Evolutionary conservation across 139 green algal species (phyloP), one percentile per base, ranked within the genome.

Genomic region (Klebsormidium nitens): DNA sequence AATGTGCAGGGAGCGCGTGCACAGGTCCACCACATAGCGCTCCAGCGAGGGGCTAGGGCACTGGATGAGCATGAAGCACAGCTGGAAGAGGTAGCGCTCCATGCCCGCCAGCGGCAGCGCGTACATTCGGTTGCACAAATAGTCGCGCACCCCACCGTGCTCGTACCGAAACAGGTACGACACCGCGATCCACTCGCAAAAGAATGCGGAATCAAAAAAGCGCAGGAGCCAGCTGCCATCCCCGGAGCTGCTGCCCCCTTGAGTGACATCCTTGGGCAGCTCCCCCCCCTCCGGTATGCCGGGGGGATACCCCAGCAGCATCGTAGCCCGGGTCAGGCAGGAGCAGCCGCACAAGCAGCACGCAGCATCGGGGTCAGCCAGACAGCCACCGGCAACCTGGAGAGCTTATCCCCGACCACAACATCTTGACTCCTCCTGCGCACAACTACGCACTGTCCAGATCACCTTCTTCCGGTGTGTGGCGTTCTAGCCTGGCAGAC

Each of bases 111-210:
- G 86, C 5, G 88, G 83, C 46, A 97, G 75, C 5, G 83, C 75
- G 38, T 91, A 90, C 48, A 97, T 75, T 32, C 89, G 81, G 47
- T 91, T 90, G 81, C 90, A 96, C 26, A 97, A 71, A 65, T 95
- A 96, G 59, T 96, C 91, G 23, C 90, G 84, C 29, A 95, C 85
- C 0, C 84, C 88, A 17, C 78, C 75, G 4, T 84, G 72, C 0
- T 78, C 81, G 17, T 77, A 62, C 64, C 87, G 88, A 78, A 88
- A 90, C 8, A 98, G 65, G 68, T 96, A 95, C 39, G 87, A 64
- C 17, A 96, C 40, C 2, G 85, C 87, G 5, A 95, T 93, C 87
- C 88, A 96, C 37, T 88, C 82, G 68, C 93, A 84, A 42, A 96
- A 96, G 34, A 84, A 91, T 1, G 88, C 69, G 1, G 64, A 85